Evolutionary conservation across 768 basidiomycete genomes (phyloP), one percentile per base, ranked within the genome.

Genomic region (Naganishia vishniacii): DNA sequence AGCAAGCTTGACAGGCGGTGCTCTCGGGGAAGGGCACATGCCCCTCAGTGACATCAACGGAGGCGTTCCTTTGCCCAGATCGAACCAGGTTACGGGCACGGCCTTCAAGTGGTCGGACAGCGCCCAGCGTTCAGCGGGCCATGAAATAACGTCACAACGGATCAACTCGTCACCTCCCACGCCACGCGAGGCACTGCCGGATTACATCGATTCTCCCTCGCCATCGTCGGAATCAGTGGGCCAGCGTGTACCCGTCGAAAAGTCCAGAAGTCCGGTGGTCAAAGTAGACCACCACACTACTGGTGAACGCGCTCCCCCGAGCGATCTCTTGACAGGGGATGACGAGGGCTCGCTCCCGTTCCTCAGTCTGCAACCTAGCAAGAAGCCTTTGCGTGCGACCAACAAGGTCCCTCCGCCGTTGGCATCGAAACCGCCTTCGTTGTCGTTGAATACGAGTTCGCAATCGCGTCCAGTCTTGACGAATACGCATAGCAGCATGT

Each of bases 51-150:
- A n/a, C 42, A 51, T 31, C 34, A 56, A 32, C 32, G 60, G 2
- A 42, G 42, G 6, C n/a, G 48, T 40, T 41, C 48, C 18, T 28
- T 65, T 40, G 62, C 65, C 47, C 31, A 49, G 26, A 45, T 75
- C 74, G 11, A 77, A 72, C 12, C 72, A 77, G n/a, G 76, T 75
- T 23, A 75, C 76, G 1, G 76, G 76, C 2, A 73, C 76, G 13
- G 74, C 74, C 12, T 77, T 77, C 69, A 73, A 51, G 37, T 26
- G 45, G 31, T 45, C 48, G 4, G 48, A 47, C 58, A 40, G 29
- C 28, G 18, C 23, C 26, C 28, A 12, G 18, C 4, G 20, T 34
- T 29, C 4, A n/a, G 29, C 13, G n/a, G 34, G 42, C 15, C 53
- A 25, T 40, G 20, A 13, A 26, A 37, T 8, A 20, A 56, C 15